Base-by-base conservation (phyloP, 139 green algal species). In the Asterochloris sp. region DNA sequence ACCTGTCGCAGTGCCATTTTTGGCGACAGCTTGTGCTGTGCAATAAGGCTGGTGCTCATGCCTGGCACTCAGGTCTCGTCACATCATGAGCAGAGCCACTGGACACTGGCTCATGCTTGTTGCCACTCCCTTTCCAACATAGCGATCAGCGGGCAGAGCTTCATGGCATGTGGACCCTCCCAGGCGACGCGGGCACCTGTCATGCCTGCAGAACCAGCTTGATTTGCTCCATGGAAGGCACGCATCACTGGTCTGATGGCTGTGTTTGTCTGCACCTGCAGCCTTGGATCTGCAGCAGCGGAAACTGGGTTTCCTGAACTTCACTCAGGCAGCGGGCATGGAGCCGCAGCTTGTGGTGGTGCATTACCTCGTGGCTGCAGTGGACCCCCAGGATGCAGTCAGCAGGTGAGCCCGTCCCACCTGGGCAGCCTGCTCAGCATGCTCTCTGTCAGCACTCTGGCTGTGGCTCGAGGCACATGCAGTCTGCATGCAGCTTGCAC, bases 251-350 rank as follows among this genome's bases (percentile, higher is more conserved):
- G 38, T 54, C 38, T 54, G 38, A 54, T 54, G n/a, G n/a, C 38
- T 54, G 38, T 54, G 38, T 54, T 54, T 54, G 6, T 54, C 38
- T 54, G 38, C 38, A 54, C 38, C 38, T 79, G 74, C 74, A 79
- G 74, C 38, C 11, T 16, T 16, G n/a, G 64, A 67, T 28, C 83
- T 93, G 71, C 24, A 64, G 47, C 47, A 29, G 63, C 85, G 84
- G 76, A 97, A 96, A 89, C 77, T 96, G 54, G 95, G 90, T 11
- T 26, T 97, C 64, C 86, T 98, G 24, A 91, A 93, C 77, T 94
- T 97, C 84, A 84, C 92, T 38, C 88, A 85, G 0, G 87, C 82
- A 26, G 86, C 87, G 19, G 84, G 73, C 14, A 62, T 93, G 62
- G 75, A 82, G 24, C 81, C 88, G 47, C 81, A 81, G 16, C 82